Conservation (phyloP, 768 basidiomycete genomes). For the Trametes cubensis region DNA sequence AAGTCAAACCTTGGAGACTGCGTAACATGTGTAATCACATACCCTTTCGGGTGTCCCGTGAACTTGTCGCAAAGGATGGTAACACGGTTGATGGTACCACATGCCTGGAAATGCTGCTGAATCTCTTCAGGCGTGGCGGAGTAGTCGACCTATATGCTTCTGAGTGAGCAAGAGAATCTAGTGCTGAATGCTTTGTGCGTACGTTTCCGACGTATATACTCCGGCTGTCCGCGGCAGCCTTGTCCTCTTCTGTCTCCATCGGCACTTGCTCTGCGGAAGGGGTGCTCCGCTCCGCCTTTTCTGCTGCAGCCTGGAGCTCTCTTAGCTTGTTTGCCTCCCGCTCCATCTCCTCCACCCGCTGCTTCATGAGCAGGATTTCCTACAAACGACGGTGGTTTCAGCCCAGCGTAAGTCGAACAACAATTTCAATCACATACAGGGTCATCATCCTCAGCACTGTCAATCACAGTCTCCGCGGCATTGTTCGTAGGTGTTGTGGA, state of each 20-base stretch:
- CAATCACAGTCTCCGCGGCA: slow-evolving; percentile 30
- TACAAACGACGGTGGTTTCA: slow-evolving; percentile 30
- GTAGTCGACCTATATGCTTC: slow-evolving; percentile 84
- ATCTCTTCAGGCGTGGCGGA: slow-evolving; percentile 97
- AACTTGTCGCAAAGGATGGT: slow-evolving; percentile 99
- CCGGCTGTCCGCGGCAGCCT: slow-evolving; percentile 74
- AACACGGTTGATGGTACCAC: slow-evolving; percentile 97
- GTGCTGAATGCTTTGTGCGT: neutral
- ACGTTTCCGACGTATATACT: slow-evolving; percentile 98
- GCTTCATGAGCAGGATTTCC: slow-evolving; percentile 91
- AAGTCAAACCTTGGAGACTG: no score
- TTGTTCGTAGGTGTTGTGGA: slow-evolving; percentile 29
- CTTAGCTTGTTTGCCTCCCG: slow-evolving; percentile 84
- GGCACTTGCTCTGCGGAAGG: slow-evolving; percentile 50
- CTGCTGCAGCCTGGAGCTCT: slow-evolving; percentile 81
- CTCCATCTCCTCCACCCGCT: slow-evolving; percentile 92
- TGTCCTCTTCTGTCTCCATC: slow-evolving; percentile 86
- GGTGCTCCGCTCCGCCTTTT: slow-evolving; percentile 54
- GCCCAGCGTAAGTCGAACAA: neutral
- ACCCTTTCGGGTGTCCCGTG: slow-evolving; percentile 99
- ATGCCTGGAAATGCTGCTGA: slow-evolving; percentile 95
- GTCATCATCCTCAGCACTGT: slow-evolving; percentile 40
- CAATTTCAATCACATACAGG: slow-evolving; percentile 30
- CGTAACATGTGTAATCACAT: no score
- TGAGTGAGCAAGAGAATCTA: neutral